Percentiles rank a stretch among this genome's conserved stretches.
phyloP scores from a whole-genome alignment of 2,329 filamentous ascomycete species.

The Sporothrix luriei region DNA sequence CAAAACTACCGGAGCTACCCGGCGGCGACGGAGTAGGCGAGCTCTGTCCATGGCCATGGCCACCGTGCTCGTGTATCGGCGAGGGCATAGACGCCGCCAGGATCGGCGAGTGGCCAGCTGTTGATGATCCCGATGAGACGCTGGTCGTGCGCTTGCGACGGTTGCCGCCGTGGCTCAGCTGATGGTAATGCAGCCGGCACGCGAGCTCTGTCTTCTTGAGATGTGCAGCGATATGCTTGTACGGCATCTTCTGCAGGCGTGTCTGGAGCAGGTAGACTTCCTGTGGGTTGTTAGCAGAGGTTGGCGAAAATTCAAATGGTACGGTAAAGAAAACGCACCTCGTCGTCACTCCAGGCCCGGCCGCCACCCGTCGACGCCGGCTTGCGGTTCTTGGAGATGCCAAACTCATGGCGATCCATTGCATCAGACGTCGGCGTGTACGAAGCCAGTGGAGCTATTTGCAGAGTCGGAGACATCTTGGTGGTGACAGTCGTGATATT shows the following conservation, averaged over 20 bases:
- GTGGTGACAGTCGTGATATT: not conserved
- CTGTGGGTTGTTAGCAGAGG: constrained; percentile 60
- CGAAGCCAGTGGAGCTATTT: constrained; percentile 49
- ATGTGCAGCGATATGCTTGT: constrained; percentile 84
- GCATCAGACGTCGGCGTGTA: constrained; percentile 58
- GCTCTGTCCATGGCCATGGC: constrained; percentile 42
- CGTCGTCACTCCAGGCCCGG: constrained; percentile 82
- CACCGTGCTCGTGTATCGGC: constrained; percentile 53
- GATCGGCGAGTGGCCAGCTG: constrained; percentile 54
- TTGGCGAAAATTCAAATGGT: constrained; percentile 47
- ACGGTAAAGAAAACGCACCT: constrained; percentile 54
- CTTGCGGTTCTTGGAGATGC: constrained; percentile 67
- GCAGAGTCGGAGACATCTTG: constrained; percentile 55
- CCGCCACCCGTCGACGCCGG: constrained; percentile 71
- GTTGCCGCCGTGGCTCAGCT: constrained; percentile 79
- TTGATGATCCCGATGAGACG: constrained; percentile 66
- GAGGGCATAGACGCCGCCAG: constrained; percentile 53
- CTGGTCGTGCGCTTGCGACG: constrained; percentile 76
- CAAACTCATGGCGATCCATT: constrained; percentile 61
- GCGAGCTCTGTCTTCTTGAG: constrained; percentile 86
- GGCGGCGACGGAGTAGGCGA: constrained; percentile 53
- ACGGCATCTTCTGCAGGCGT: constrained; percentile 83
- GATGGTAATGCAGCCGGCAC: constrained; percentile 84
- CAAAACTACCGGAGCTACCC: constrained; percentile 50
- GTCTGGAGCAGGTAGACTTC: constrained; percentile 83